phyloP scores from a whole-genome alignment of 768 basidiomycete species.

The Mycena capillaripes region DNA sequence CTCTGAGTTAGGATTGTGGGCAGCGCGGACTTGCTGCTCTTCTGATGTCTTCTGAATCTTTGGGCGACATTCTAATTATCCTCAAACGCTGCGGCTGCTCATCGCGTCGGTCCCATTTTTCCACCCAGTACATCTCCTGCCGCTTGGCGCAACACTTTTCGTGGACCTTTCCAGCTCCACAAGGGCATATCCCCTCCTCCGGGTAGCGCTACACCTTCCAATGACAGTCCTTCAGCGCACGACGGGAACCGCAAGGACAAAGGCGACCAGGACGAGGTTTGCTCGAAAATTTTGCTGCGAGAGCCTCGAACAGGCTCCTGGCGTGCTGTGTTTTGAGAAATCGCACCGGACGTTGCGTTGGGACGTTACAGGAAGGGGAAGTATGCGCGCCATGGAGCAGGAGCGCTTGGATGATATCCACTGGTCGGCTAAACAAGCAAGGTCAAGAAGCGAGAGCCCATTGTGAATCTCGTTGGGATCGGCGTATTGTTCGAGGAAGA shows the following conservation, averaged over 20 bases:
- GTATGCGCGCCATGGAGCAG: constrained; percentile 2
- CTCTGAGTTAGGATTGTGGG: not conserved
- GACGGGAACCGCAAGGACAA: not conserved
- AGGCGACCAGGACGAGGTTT: not conserved
- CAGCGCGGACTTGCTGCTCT: not conserved
- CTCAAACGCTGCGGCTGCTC: not conserved
- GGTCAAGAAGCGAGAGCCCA: constrained; percentile 6
- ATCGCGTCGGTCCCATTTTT: not conserved
- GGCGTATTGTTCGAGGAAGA: constrained; percentile 2
- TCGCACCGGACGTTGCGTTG: not conserved
- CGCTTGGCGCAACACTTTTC: not conserved
- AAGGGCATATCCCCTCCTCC: not conserved
- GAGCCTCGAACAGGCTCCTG: not conserved
- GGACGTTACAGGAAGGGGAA: not conserved
- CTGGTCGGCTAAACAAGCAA: not conserved
- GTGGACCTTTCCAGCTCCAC: not conserved
- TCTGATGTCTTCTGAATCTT: not conserved
- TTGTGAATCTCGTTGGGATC: constrained; percentile 12
- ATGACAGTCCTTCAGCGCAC: not conserved
- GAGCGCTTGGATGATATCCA: constrained; percentile 18
- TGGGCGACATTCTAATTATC: not conserved
- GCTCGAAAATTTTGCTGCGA: not conserved
- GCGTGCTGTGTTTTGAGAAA: not conserved
- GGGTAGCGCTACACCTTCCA: not conserved
- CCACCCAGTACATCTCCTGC: not conserved